A percentile compares a stretch with the other conserved stretches of the same genome.
phyloP scores from a whole-genome alignment of 331 rosid species.

The Cydonia oblonga region DNA sequence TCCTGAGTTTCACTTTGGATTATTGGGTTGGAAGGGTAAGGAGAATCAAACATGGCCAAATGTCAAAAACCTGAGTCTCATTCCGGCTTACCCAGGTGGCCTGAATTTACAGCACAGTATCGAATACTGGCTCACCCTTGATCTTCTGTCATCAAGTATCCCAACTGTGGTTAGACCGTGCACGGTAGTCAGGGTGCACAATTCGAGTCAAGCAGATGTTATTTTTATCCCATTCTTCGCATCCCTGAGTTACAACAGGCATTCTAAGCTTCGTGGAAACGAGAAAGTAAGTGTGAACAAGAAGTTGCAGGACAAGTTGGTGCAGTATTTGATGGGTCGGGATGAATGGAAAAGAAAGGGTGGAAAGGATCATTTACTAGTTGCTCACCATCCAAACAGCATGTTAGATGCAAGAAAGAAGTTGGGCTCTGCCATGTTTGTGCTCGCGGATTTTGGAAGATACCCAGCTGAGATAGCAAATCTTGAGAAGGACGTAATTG shows the following conservation, averaged over 20 bases:
- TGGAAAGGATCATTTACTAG: conserved; percentile 68
- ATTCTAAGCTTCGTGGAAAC: conserved; percentile 52
- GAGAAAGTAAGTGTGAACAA: conserved; percentile 58
- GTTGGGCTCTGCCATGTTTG: conserved; percentile 77
- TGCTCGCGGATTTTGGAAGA: conserved; percentile 97
- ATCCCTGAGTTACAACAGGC: conserved; percentile 77
- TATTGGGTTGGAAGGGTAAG: conserved; percentile 80
- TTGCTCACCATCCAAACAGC: conserved; percentile 96
- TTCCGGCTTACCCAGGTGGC: conserved; percentile 84
- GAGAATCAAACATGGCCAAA: conserved; percentile 67
- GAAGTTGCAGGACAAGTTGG: conserved; percentile 66
- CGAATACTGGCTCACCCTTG: conserved; percentile 93
- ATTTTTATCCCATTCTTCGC: conserved; percentile 87
- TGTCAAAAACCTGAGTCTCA: conserved; percentile 26
- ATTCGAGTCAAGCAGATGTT: conserved; percentile 76
- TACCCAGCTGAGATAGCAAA: conserved; percentile 70
- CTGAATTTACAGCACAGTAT: conserved; percentile 83
- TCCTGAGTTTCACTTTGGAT: conserved; percentile 79
- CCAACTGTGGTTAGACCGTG: conserved; percentile 32
- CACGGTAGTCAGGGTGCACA: conserved; percentile 55
- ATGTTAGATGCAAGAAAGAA: conserved; percentile 62
- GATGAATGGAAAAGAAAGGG: conserved; percentile 61
- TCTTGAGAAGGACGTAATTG: conserved; percentile 71
- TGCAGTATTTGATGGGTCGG: conserved; percentile 34
- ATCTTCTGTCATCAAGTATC: conserved; percentile 52